Evolutionary conservation across 1,139 yeast genomes (phyloP).

Genomic region (Hemisphaericaspora lyxosophila): DNA sequence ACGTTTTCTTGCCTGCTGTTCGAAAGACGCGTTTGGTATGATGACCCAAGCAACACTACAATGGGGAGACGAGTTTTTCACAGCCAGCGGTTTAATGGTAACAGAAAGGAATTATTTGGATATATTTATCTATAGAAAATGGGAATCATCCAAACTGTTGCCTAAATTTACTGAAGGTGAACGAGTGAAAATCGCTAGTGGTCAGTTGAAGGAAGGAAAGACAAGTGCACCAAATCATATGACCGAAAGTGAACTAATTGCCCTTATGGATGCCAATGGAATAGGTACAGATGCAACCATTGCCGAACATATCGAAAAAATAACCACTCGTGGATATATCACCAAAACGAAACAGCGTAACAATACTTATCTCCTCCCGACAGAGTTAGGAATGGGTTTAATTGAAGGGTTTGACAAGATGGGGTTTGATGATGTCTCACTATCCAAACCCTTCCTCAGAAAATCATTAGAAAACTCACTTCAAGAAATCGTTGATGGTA

Average conservation of each 20-base stretch:
- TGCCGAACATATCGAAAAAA: constrained; percentile 93
- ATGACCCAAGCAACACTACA: constrained; percentile 59
- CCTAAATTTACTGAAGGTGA: constrained; percentile 67
- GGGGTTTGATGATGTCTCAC: constrained; percentile 66
- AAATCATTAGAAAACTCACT: constrained; percentile 71
- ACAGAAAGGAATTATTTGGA: constrained; percentile 74
- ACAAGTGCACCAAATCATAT: constrained; percentile 80
- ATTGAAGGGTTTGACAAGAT: constrained; percentile 86
- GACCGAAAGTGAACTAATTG: constrained; percentile 91
- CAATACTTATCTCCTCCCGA: constrained; percentile 61
- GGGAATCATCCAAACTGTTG: constrained; percentile 69
- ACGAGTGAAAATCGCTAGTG: constrained; percentile 48
- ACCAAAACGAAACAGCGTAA: constrained; percentile 41
- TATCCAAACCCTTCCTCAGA: constrained; percentile 87
- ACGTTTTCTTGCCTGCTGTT: constrained; percentile 88
- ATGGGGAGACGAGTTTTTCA: constrained; percentile 79
- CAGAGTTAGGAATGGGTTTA: constrained; percentile 80
- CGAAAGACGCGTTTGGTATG: constrained; percentile 83
- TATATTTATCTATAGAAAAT: constrained; percentile 72
- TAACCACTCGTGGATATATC: constrained; percentile 66
- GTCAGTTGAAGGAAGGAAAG: constrained; percentile 67
- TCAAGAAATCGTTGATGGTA: constrained; percentile 68
- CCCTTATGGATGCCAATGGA: constrained; percentile 94
- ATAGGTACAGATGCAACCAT: constrained; percentile 99
- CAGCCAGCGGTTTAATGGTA: constrained; percentile 71